These are phyloP conservation scores for Coemansia umbellata DNA, from an alignment of 192 early-diverging fungal genomes.

Conservation along the genomic window DNA sequence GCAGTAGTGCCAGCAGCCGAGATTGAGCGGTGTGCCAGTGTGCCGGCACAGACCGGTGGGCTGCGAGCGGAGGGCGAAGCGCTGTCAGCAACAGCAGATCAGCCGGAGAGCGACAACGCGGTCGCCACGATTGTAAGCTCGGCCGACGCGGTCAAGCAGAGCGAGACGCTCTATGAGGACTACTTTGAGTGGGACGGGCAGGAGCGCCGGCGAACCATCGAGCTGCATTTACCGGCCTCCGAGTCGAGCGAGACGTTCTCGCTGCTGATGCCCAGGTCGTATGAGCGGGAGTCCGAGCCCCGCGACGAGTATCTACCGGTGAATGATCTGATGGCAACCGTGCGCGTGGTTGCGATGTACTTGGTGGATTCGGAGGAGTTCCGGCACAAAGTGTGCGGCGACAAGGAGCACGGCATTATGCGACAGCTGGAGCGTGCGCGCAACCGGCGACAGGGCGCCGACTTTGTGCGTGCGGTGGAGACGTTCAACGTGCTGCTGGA, in stretches of 20 bases:
- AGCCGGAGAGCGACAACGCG: not conserved
- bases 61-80: not conserved
- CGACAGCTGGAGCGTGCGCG: conserved; percentile 74
- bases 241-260: conserved; percentile 32
- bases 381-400: conserved; percentile 58
- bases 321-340: conserved; percentile 72
- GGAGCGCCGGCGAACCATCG: conserved; percentile 8
- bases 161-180: conserved; percentile 36
- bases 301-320: conserved; percentile 79
- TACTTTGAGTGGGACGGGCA: conserved; percentile 31
- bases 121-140: conserved; percentile 34
- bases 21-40: conserved; percentile 18
- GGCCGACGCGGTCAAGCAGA: conserved; percentile 37
- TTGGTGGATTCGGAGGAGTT: conserved; percentile 50
- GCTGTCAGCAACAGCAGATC: not conserved
- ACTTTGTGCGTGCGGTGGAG: conserved; percentile 63
- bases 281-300: conserved; percentile 35
- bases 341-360: conserved; percentile 61
- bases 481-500: conserved; percentile 68
- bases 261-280: conserved; percentile 36
- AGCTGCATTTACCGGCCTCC: conserved; percentile 23
- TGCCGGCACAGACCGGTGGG: conserved; percentile 1
- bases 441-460: conserved; percentile 62
- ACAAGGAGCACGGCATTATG: conserved; percentile 59
- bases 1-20: not conserved